These are phyloP conservation scores for Russula vinacea DNA, from an alignment of 768 basidiomycete species.

Conservation along the genomic window DNA sequence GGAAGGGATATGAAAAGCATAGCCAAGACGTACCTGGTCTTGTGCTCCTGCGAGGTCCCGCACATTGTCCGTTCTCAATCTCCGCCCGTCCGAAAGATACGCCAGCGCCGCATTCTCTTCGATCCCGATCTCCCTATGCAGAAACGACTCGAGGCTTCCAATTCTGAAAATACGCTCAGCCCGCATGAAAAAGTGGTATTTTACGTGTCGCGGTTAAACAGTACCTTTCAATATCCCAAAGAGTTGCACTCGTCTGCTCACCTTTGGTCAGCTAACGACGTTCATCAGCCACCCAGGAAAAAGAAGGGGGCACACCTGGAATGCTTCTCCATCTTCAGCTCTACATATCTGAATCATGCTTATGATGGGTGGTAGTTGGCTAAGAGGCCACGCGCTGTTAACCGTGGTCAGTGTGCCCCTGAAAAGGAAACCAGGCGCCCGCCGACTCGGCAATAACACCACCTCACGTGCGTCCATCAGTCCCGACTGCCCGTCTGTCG, in stretches of 20 bases:
- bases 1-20: not conserved
- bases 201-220: slow-evolving; percentile 27
- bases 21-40: slow-evolving; percentile 57
- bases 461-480: slow-evolving; percentile 13
- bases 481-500: too few relatives aligned
- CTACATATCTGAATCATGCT: slow-evolving; percentile 42
- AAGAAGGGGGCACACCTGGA: slow-evolving; percentile 33
- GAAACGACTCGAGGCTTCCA: slow-evolving; percentile 65
- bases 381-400: slow-evolving; percentile 1
- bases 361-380: not conserved
- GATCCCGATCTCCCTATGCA: slow-evolving; percentile 69
- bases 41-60: slow-evolving; percentile 71
- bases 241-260: slow-evolving; percentile 52
- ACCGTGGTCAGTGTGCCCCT: slow-evolving; percentile 10
- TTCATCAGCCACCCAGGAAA: not conserved
- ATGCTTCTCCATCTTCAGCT: slow-evolving; percentile 43
- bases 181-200: not conserved
- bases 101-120: slow-evolving; percentile 68
- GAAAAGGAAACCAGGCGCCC: slow-evolving; percentile 24
- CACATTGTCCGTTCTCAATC: slow-evolving; percentile 66
- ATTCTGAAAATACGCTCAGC: slow-evolving; percentile 41
- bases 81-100: slow-evolving; percentile 75
- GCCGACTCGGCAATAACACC: not conserved
- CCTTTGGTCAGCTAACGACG: slow-evolving; percentile 15
- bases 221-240: slow-evolving; percentile 78